These are phyloP conservation scores for Batrachochytrium dendrobatidis DNA, from an alignment of 371 early-diverging fungal species.

Conservation along the genomic window DNA sequence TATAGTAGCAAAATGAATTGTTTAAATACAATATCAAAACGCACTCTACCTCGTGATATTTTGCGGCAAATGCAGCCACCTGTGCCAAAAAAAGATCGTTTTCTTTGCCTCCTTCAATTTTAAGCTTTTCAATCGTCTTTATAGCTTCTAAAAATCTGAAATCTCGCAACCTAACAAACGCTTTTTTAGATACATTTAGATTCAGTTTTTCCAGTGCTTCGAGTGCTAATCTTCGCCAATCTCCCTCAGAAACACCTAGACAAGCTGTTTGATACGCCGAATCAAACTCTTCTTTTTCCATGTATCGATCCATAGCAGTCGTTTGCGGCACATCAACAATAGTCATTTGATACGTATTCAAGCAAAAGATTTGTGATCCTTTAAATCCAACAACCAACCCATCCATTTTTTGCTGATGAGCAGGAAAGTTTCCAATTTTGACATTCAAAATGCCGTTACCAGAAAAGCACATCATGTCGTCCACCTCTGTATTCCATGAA, in stretches of 20 bases:
- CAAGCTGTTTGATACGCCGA: conserved; percentile 37
- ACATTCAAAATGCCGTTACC: conserved; percentile 38
- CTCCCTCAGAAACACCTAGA: conserved; percentile 42
- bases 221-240: conserved; percentile 41
- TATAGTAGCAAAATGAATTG: conserved; percentile 9
- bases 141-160: conserved; percentile 30
- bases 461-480: conserved; percentile 45
- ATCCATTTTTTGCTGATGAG: conserved; percentile 40
- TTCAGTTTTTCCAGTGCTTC: conserved; percentile 35
- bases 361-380: conserved; percentile 41
- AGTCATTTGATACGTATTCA: conserved; percentile 41
- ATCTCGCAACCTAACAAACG: conserved; percentile 37
- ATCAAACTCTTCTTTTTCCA: conserved; percentile 35
- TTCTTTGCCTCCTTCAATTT: conserved; percentile 26
- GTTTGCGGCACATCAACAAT: conserved; percentile 42
- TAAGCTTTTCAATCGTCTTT: conserved; percentile 20
- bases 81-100: conserved; percentile 32
- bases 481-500: conserved; percentile 46
- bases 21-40: not conserved
- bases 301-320: conserved; percentile 36
- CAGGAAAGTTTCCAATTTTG: conserved; percentile 37
- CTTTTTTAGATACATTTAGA: conserved; percentile 35
- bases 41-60: conserved; percentile 37
- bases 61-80: conserved; percentile 30
- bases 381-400: conserved; percentile 52